Base-by-base conservation (phyloP, 495 filamentous ascomycete genomes). In the Oidiodendron maius region DNA sequence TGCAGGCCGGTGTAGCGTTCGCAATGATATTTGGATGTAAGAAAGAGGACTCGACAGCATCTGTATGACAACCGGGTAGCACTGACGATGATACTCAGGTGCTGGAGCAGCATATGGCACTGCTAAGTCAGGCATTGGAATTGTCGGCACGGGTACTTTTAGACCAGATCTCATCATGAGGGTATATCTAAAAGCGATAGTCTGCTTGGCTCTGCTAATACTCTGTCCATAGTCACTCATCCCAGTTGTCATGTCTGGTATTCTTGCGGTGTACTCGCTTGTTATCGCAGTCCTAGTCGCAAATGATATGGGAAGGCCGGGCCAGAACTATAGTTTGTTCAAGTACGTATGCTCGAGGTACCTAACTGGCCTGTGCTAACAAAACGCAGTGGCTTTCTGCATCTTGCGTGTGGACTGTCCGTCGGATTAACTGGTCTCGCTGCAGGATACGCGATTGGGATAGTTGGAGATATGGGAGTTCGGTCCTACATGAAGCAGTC, bases 171-270 rank as follows among this genome's bases (percentile, higher is more conserved):
- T 99, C 57, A 97, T 97, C 65, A 99, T 99, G 93, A 99, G 96
- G 84, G 89, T 81, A 74, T 44, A 65, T 38, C 40, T 3, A 44
- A 37, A 24, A 20, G 21, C 15, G 16, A 41, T n/a, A n/a, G 23
- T 45, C 32, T 15, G 4, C 9, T 15, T 5, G 26, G 23, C 20
- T 9, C 18, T 40, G 32, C 61, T 65, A 55, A 63, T 57, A 20
- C 55, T 46, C 23, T 4, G 59, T 35, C 37, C 36, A 46, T 55
- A 91, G 89, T 95, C 87, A 40, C 74, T 96, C 30, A 91, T 94
- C 60, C 93, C 91, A 46, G 91, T 97, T 54, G 88, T 99, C 72
- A 99, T 99, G 93, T 94, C 93, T 62, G 93, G 93, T 77, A 99
- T 99, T 62, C 89, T 99, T 57, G 93, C 93, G 28, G 94, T 99